A percentile compares a stretch with the other conserved stretches of the same genome.
phyloP scores from a whole-genome alignment of 1,284 basidiomycete genomes.

The Microbotryomycetes sp. region DNA sequence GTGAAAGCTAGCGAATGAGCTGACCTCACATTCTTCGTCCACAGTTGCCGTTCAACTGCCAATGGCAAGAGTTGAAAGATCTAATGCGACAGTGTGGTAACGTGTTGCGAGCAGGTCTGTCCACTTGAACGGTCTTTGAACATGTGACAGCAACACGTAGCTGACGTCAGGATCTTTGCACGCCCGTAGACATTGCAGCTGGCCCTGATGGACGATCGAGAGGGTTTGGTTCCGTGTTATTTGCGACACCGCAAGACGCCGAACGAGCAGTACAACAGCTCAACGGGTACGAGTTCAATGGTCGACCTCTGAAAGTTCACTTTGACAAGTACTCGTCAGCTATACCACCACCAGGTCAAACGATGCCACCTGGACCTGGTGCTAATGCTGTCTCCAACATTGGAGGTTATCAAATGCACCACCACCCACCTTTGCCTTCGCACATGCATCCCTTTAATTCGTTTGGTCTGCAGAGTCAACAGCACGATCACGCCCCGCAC shows the following conservation, averaged over 20 bases:
- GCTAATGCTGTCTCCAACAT: background rate
- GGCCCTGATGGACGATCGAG: constrained; percentile 77
- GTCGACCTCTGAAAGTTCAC: constrained; percentile 74
- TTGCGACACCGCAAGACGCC: constrained; percentile 76
- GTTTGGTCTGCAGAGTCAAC: background rate
- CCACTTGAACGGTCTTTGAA: constrained; percentile 47
- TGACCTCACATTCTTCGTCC: background rate
- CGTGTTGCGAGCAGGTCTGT: constrained; percentile 92
- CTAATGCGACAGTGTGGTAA: constrained; percentile 87
- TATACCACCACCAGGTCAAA: background rate
- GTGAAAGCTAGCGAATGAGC: too few relatives aligned
- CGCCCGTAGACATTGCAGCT: constrained; percentile 77
- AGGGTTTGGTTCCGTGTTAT: constrained; percentile 82
- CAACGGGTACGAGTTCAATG: constrained; percentile 60
- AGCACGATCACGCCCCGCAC: background rate
- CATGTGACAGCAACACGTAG: constrained; percentile 39
- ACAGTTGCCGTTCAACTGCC: constrained; percentile 81
- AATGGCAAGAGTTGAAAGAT: constrained; percentile 98
- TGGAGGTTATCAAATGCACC: constrained; percentile 3
- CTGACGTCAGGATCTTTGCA: too few relatives aligned
- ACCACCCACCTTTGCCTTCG: background rate
- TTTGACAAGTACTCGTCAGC: constrained; percentile 59
- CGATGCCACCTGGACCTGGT: constrained; percentile 1
- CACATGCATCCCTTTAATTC: background rate
- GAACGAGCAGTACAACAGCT: constrained; percentile 60